phyloP scores from a whole-genome alignment of 176 grass and related monocot species.

The Neostapfia colusana region DNA sequence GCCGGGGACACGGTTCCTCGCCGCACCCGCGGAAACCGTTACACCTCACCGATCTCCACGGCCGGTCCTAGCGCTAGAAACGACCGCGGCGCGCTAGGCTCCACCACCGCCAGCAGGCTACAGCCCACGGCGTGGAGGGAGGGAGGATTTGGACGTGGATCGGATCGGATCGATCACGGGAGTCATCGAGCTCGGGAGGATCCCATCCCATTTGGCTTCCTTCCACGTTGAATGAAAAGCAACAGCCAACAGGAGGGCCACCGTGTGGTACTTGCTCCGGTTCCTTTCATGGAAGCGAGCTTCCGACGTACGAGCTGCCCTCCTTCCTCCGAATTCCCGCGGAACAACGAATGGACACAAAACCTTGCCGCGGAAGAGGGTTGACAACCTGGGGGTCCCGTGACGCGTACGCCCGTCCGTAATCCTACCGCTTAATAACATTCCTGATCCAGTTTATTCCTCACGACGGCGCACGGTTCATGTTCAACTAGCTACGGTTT shows the following conservation, averaged over 20 bases:
- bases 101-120: neutral
- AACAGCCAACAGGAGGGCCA: neutral
- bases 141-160: slow-evolving; percentile 16
- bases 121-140: too few species aligned
- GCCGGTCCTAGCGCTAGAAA: neutral
- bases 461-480: neutral
- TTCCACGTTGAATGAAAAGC: slow-evolving; percentile 43
- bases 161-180: slow-evolving; percentile 14
- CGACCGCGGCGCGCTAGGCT: slow-evolving; percentile 2
- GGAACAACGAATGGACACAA: neutral
- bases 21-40: neutral
- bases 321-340: neutral
- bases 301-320: neutral
- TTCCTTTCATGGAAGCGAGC: neutral
- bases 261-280: slow-evolving; percentile 13
- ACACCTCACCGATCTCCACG: neutral
- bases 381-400: neutral
- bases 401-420: neutral
- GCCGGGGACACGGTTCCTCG: neutral
- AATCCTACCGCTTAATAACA: neutral
- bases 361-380: neutral
- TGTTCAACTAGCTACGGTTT: slow-evolving; percentile 14
- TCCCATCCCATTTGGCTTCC: neutral
- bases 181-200: slow-evolving; percentile 5
- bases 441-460: neutral